phyloP scores from a whole-genome alignment of 2,329 filamentous ascomycete species.

The Microdochium trichocladiopsis region DNA sequence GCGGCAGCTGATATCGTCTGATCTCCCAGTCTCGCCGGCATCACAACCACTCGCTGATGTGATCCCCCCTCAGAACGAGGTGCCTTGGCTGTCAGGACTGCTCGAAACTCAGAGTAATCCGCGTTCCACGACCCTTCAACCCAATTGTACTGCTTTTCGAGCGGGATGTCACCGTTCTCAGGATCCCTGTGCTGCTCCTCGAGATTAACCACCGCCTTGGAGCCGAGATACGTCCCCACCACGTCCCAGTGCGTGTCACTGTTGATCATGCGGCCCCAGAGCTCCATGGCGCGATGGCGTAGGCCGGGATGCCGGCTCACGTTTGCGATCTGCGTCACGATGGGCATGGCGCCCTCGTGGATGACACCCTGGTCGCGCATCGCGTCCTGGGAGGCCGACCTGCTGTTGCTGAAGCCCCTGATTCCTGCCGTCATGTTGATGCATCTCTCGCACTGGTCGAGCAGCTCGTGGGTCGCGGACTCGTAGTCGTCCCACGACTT shows the following conservation, averaged over 20 bases:
- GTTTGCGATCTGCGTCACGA: neutral
- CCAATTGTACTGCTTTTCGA: neutral
- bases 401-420: too few relatives aligned
- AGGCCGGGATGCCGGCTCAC: neutral
- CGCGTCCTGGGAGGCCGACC: neutral
- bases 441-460: neutral
- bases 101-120: neutral
- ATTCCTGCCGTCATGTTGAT: neutral
- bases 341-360: neutral
- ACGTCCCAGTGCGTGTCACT: neutral
- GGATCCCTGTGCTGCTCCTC: neutral
- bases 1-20: too few relatives aligned
- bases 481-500: neutral
- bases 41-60: too few relatives aligned
- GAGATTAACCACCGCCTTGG: neutral
- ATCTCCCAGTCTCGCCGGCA: too few relatives aligned
- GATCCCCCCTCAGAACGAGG: too few relatives aligned
- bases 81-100: too few relatives aligned
- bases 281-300: neutral
- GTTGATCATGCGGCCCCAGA: neutral
- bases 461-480: neutral
- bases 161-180: neutral
- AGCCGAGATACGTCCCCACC: neutral
- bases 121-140: neutral
- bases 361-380: neutral